Base-by-base conservation (phyloP, 2,329 filamentous ascomycete genomes). In the Apiospora saccharicola region DNA sequence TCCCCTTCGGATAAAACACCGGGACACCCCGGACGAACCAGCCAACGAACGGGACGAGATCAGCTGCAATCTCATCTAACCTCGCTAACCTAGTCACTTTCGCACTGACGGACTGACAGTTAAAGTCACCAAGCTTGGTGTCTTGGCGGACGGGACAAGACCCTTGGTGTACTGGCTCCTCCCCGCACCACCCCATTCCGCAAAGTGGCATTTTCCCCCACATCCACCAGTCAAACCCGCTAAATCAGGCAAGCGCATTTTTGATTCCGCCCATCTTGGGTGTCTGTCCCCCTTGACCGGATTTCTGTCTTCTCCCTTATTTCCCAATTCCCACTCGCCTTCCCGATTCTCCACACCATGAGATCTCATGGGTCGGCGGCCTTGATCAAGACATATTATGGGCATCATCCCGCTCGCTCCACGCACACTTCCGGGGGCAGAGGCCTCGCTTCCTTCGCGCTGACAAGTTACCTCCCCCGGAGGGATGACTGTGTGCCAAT, bases 401-500 rank as follows among this genome's bases (percentile, higher is more conserved):
- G 57, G 30, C 57, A 64, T 64, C 57, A 64, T 64, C 57, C 57
- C 57, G 57, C 57, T 37, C 19, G 34, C 34, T 64, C 57, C 57
- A 41, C 57, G 34, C 57, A 41, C 34, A 64, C 57, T 34, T 22
- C 57, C 57, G 57, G 57, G 57, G 57, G 22, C 57, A 41, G 34
- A 34, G 57, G 57, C 57, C 34, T 37, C 37, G 37, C 34, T n/a
- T 24, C 57, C 57, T 6, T 12, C 6, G 19, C 16, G 16, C 57
- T 64, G 57, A 41, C 57, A 64, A 34, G 34, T 64, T 22, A 41
- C 19, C 34, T 22, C 41, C 57, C 57, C 34, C 57, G 57, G 57
- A 64, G 57, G 41, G 57, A 64, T 64, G 57, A 64, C 7, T 64
- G 57, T n/a, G 57, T 34, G 19, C 34, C 57, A 41, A 41, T 64